phyloP scores from a whole-genome alignment of 1,139 yeast genomes.

The Barnettozyma hawaiiensis region DNA sequence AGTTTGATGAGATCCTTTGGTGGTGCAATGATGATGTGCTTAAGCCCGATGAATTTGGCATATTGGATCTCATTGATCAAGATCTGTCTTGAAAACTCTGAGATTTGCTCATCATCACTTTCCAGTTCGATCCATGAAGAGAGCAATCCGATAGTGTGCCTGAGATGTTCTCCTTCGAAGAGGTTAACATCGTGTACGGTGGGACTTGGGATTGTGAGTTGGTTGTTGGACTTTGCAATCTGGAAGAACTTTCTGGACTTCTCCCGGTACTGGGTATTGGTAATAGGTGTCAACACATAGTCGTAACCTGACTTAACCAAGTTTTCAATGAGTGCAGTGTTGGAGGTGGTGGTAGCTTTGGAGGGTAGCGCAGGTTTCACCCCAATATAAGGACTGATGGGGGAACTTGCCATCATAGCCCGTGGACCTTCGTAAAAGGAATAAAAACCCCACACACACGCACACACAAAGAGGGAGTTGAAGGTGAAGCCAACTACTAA shows the following conservation, averaged over 20 bases:
- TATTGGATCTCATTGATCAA: conserved; percentile 50
- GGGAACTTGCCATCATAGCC: not conserved
- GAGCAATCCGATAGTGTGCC: conserved; percentile 43
- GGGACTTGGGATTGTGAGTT: conserved; percentile 35
- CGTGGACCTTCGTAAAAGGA: not conserved
- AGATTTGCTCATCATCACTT: conserved; percentile 40
- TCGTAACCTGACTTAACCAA: conserved; percentile 29
- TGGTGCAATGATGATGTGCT: conserved; percentile 50
- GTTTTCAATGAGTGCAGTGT: conserved; percentile 12
- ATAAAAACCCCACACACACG: no score
- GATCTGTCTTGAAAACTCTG: conserved; percentile 50
- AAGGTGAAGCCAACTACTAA: no score
- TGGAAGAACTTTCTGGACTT: conserved; percentile 34
- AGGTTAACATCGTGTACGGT: conserved; percentile 35
- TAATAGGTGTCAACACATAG: conserved; percentile 36
- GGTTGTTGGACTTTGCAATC: conserved; percentile 24
- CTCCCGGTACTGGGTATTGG: conserved; percentile 39
- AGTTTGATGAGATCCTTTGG: conserved; percentile 51
- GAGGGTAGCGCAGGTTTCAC: conserved; percentile 21
- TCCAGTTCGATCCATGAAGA: conserved; percentile 65
- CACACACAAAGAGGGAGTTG: no score
- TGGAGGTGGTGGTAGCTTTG: conserved; percentile 13
- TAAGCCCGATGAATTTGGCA: conserved; percentile 49
- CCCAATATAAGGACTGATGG: conserved; percentile 19
- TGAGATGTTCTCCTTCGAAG: conserved; percentile 32